Evolutionary conservation across 176 grass and related monocot genomes (phyloP), one percentile per base, ranked within the genome.

Genomic region (Pharus latifolius): DNA sequence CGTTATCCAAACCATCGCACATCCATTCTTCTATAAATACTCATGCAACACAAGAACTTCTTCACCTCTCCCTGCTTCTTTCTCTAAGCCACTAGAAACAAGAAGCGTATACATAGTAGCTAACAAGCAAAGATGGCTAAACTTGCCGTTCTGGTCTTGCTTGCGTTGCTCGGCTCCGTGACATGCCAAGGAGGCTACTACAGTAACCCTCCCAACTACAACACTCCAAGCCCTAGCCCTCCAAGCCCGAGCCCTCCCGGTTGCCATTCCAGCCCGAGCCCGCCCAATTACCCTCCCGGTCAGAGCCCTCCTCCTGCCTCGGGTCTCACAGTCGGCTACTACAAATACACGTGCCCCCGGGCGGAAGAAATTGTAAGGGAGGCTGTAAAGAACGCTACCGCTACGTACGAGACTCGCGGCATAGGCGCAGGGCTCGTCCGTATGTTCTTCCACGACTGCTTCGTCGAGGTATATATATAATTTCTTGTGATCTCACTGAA

Each of bases 381-480:
- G 0, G 17, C 6, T 2, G 61, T 77, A 22, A 31, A 8, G 61
- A 12, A 8, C 7, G 74, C 61, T n/a, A 13, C 17, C 17, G 9
- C 6, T 15, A 14, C 26, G 5, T 6, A 18, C 33, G 5, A 13
- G 0, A 37, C 73, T 33, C 51, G 29, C 43, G 82, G 76, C 20
- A 27, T 23, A 2, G 53, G 52, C 4, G 69, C 82, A 0, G 76
- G 69, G 10, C 49, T 80, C 22, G 57, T 85, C 24, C 46, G 82
- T 27, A 7, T 85, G 32, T 63, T 67, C 48, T 85, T 85, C 76
- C 83, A 85, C 2, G 64, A 70, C 44, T 79, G 64, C 64, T 79
- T 79, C 23, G 76, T 79, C 1, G 7, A n/a, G 44, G 56, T 62
- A 53, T 3, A 10, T 3, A 10, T 1, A 15, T 40, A 4, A 18